Base-by-base conservation (phyloP, 176 grass and related monocot species). In the Microstegium vimineum region DNA sequence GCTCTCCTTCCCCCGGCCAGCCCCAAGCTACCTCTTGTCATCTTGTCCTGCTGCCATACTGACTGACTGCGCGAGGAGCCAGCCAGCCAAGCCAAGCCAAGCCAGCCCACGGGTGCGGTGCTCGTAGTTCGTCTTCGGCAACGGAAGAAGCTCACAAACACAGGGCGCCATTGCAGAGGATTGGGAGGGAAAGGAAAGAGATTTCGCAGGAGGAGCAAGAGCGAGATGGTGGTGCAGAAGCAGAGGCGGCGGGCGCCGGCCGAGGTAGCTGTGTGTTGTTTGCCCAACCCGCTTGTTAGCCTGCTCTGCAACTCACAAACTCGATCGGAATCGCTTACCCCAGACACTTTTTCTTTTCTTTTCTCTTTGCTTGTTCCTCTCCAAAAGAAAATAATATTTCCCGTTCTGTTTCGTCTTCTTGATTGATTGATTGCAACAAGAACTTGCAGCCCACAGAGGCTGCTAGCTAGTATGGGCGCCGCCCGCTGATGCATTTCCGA, bases 161-260 rank as follows among this genome's bases (percentile, higher is more conserved):
- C 54, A 4, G 9, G 54, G 22, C 56, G 56, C 56, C 56, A 59
- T 42, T 45, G 40, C 1, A 71, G 36, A 3, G 38, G 38, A 8
- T 40, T 0, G 8, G 36, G 36, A 25, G 22, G 13, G 37, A 22
- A 1, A 34, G 16, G 63, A 13, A 3, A 34, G 16, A n/a, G 62
- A 23, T n/a, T n/a, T n/a, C n/a, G n/a, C n/a, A n/a, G n/a, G n/a
- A n/a, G n/a, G n/a, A n/a, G n/a, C n/a, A n/a, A n/a, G n/a, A n/a
- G 20, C 17, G 31, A 17, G 67, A 83, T 88, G 86, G 81, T 90
- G 82, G 84, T 71, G 47, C 64, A 81, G 13, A 83, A 69, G 40
- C 86, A 89, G 84, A 92, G 90, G 78, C 90, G 90, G 78, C 90
- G 76, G 81, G 23, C 25, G n/a, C 69, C 69, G 31, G 87, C 82